phyloP scores from a whole-genome alignment of 768 basidiomycete species.

The Kondoa malvinella region DNA sequence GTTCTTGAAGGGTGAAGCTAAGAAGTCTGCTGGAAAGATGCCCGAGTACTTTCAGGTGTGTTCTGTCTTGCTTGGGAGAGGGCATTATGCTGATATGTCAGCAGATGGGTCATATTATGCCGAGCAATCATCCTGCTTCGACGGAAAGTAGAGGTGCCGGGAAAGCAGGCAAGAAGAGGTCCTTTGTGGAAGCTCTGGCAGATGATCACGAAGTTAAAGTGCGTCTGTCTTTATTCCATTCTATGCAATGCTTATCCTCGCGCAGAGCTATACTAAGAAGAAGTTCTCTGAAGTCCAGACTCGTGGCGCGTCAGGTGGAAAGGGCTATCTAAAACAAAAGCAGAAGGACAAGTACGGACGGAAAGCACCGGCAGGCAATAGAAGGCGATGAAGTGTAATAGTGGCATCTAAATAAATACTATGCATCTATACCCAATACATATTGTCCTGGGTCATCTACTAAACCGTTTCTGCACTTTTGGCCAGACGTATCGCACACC shows the following conservation, averaged over 20 bases:
- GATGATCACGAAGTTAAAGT: constrained; percentile 70
- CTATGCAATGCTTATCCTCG: neutral
- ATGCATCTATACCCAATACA: neutral
- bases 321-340: neutral
- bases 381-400: no score
- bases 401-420: neutral
- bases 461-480: constrained; percentile 22
- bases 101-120: constrained; percentile 34
- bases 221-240: neutral
- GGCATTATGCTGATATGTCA: neutral
- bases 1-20: constrained; percentile 49
- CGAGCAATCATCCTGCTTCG: constrained; percentile 55
- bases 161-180: constrained; percentile 51
- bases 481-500: constrained; percentile 24
- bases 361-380: neutral
- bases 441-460: neutral
- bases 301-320: neutral
- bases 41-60: constrained; percentile 81
- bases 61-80: constrained; percentile 11
- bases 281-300: neutral
- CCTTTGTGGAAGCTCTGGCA: constrained; percentile 70
- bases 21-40: constrained; percentile 68
- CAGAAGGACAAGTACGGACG: neutral
- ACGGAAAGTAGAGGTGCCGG: constrained; percentile 54
- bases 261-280: neutral